Base-by-base conservation (phyloP, 768 basidiomycete species). In the Rhizopogon sp. region DNA sequence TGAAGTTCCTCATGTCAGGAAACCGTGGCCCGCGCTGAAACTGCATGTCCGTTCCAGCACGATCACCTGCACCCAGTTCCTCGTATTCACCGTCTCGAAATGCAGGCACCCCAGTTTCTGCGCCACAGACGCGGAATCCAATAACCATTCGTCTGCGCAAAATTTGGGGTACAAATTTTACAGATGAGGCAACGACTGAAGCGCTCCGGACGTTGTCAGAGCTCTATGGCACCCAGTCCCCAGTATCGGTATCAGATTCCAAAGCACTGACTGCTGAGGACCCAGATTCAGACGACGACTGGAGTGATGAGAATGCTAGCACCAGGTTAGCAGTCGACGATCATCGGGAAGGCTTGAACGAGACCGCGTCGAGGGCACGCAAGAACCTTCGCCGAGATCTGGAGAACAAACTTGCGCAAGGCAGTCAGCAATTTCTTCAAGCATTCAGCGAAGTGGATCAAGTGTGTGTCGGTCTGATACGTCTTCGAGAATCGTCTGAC, bases 361-460 rank as follows among this genome's bases (percentile, higher is more conserved):
- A 88, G 57, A 79, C 80, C 2, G 91, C 91, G 0, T 80, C 82
- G 5, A 76, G 80, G 46, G 93, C 89, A 25, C 77, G 93, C 52
- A 90, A 87, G 66, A 83, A 86, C 63, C 76, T 98, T 52, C 80
- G 90, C 43, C 77, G 86, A 58, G 94, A 98, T 67, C 83, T 96
- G 67, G 94, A 98, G 66, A 77, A 74, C 47, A 88, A 84, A 67
- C 76, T 98, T 43, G 83, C 88, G 0, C 83, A 88, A 52, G 91
- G 91, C 5, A 94, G 93, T 60, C 78, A 79, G 44, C 81, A 83
- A 59, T 97, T 99, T 67, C 67, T 98, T 53, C 79, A 80, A 28
- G 93, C 90, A 0, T 88, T 98, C 58, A 84, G 84, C 20, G 86
- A 93, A 60, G 93, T 98, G 37, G 90, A 98, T 73, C 79, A 90